Conservation (phyloP, 305 asterid genomes). For the Fraxinus latifolia region DNA sequence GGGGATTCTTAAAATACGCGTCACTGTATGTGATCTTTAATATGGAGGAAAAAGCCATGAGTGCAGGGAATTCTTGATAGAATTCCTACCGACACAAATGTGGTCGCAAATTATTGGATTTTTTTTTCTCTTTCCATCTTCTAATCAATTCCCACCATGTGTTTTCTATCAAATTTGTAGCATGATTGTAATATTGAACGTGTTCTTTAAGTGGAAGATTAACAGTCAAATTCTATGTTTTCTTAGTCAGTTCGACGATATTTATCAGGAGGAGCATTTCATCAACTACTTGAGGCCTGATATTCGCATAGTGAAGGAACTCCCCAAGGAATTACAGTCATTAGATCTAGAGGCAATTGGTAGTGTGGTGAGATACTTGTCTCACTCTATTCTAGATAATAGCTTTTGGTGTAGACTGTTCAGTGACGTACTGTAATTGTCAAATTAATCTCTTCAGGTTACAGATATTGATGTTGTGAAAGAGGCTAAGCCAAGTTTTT, state of each 20-base stretch:
- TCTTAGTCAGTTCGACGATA: slow-evolving; percentile 98
- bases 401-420: background rate
- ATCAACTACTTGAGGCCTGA: slow-evolving; percentile 87
- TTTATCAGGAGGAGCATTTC: slow-evolving; percentile 91
- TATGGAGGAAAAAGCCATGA: no score
- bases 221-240: slow-evolving; percentile 45
- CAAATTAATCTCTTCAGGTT: slow-evolving; percentile 47
- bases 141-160: no score
- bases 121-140: no score
- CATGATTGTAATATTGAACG: background rate
- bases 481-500: slow-evolving; percentile 96
- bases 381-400: slow-evolving; percentile 15
- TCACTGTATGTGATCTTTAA: slow-evolving; percentile 8
- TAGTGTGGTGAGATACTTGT: slow-evolving; percentile 68
- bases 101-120: no score
- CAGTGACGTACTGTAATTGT: slow-evolving; percentile 7
- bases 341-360: slow-evolving; percentile 90
- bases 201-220: slow-evolving; percentile 38
- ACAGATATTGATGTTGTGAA: slow-evolving; percentile 72
- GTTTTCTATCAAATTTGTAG: no score
- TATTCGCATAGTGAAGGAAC: slow-evolving; percentile 72
- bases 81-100: no score
- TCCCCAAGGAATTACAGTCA: slow-evolving; percentile 76
- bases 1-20: background rate
- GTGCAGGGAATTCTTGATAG: no score